These are phyloP conservation scores for Cercospora citrullina DNA, from an alignment of 2,329 filamentous ascomycete species.

Conservation along the genomic window DNA sequence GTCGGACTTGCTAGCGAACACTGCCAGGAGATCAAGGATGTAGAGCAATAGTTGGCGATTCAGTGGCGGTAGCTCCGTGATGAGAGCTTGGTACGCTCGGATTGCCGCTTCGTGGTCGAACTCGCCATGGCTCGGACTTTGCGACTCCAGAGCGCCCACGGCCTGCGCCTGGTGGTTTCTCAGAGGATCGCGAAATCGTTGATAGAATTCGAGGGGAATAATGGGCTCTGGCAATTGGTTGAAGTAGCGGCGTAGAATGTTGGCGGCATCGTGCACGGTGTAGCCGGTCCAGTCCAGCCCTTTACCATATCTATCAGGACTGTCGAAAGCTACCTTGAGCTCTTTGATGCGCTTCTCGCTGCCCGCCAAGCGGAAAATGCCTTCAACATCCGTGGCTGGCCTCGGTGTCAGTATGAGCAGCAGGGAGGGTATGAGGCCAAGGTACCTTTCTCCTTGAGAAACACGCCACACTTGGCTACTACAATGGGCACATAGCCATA, in stretches of 20 bases:
- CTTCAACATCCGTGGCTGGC: constrained; percentile 86
- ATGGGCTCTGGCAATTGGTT: constrained; percentile 97
- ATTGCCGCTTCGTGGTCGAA: constrained; percentile 78
- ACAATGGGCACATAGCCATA: constrained; percentile 99
- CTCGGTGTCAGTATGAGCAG: constrained; percentile 30
- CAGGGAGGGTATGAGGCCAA: neutral
- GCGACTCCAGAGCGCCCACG: constrained; percentile 62
- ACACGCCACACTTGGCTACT: constrained; percentile 96
- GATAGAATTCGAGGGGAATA: constrained; percentile 90
- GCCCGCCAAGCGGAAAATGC: constrained; percentile 92
- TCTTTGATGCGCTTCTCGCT: constrained; percentile 99
- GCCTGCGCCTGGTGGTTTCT: constrained; percentile 68
- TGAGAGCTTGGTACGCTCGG: constrained; percentile 78
- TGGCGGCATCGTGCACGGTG: constrained; percentile 96
- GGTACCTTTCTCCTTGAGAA: constrained; percentile 94
- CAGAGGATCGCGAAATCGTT: constrained; percentile 83
- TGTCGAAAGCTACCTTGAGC: constrained; percentile 86
- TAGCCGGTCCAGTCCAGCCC: constrained; percentile 96
- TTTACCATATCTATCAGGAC: constrained; percentile 92
- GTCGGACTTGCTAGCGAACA: constrained; percentile 95
- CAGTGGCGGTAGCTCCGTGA: constrained; percentile 86
- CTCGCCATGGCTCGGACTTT: constrained; percentile 68
- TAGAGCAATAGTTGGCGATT: constrained; percentile 94
- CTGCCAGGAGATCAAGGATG: constrained; percentile 90
- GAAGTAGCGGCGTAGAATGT: constrained; percentile 90